A percentile compares a stretch with the other conserved stretches of the same genome.
These are phyloP conservation scores for Beta macrorhiza DNA, from an alignment of 179 eudicot genomes.

Conservation along the genomic window DNA sequence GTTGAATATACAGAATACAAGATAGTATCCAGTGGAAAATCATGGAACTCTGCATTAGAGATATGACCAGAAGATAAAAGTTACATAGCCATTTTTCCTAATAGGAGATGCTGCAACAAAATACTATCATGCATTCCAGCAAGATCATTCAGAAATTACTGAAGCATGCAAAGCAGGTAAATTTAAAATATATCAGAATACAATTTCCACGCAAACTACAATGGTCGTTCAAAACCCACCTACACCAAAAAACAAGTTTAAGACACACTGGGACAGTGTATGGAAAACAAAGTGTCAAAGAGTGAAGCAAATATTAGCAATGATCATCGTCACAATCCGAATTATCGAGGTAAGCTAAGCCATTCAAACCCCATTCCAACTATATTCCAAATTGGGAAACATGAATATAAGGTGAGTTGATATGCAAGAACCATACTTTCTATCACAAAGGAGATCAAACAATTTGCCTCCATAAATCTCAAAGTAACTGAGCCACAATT, in stretches of 20 bases:
- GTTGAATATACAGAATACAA: not conserved
- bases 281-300: not conserved
- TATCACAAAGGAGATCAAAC: slow-evolving; percentile 83
- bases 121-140: not conserved
- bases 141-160: not conserved
- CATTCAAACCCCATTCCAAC: not conserved
- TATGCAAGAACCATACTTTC: slow-evolving; percentile 56
- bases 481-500: slow-evolving; percentile 97
- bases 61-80: not conserved
- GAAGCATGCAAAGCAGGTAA: not conserved
- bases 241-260: not conserved
- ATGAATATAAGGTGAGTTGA: slow-evolving; percentile 4
- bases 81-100: not conserved
- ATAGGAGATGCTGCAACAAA: not conserved
- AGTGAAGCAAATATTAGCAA: not conserved
- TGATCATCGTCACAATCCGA: not conserved
- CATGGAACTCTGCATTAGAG: not conserved
- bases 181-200: not conserved
- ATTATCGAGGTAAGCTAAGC: not conserved
- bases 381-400: slow-evolving; percentile 13
- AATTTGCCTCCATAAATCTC: slow-evolving; percentile 99
- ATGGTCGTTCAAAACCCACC: not conserved
- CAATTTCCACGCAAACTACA: not conserved
- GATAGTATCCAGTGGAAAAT: not conserved
- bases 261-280: not conserved